Conservation (phyloP, 352 stramenopile species). For the Pythium vanterpoolii region DNA sequence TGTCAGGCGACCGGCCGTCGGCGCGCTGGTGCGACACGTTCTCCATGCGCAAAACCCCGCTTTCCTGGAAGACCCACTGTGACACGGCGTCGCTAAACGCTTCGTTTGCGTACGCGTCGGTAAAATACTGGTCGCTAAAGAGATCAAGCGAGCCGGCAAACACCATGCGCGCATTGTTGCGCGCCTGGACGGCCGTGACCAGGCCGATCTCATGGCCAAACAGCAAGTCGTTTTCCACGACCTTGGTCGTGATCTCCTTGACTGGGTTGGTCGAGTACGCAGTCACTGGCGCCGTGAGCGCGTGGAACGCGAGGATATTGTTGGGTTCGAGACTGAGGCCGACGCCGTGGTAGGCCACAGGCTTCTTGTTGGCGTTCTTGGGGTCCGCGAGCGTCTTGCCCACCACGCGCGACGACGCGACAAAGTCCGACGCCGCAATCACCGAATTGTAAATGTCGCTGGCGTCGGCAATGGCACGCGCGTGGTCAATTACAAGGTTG, state of each 20-base stretch:
- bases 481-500: conserved; percentile 86
- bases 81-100: conserved; percentile 65
- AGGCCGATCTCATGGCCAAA: conserved; percentile 78
- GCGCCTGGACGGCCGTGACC: conserved; percentile 82
- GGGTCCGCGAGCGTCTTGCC: conserved; percentile 36
- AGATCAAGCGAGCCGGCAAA: conserved; percentile 86
- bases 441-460: conserved; percentile 78
- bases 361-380: conserved; percentile 46
- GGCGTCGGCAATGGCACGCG: conserved; percentile 52
- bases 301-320: conserved; percentile 82
- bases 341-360: conserved; percentile 76
- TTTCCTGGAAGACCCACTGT: conserved; percentile 88
- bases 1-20: conserved; percentile 78
- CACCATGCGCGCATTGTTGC: conserved; percentile 90
- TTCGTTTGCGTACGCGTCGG: conserved; percentile 65
- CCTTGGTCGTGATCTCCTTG: conserved; percentile 63
- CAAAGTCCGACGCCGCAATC: conserved; percentile 66
- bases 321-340: conserved; percentile 77
- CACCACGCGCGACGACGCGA: conserved; percentile 63
- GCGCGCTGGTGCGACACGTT: conserved; percentile 85
- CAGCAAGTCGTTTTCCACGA: conserved; percentile 57
- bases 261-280: conserved; percentile 82
- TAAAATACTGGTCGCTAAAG: conserved; percentile 88
- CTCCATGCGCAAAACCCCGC: conserved; percentile 81
- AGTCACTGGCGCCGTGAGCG: conserved; percentile 68